Base-by-base conservation (phyloP, 2,329 filamentous ascomycete genomes). In the Ascochyta viciae-villosae region DNA sequence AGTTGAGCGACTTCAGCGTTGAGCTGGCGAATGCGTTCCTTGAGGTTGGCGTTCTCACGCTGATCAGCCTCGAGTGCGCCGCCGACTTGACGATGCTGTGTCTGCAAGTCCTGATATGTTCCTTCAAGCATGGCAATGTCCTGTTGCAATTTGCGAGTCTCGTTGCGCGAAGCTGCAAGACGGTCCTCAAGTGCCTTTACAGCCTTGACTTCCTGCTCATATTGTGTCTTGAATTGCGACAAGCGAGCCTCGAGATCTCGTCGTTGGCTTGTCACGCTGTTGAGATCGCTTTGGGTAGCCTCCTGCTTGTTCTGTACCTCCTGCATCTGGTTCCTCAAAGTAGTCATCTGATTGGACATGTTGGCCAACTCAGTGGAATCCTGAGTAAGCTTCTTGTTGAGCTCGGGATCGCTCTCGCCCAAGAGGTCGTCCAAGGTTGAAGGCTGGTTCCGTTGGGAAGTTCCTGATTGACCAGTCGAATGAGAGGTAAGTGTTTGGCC, bases 301-400 rank as follows among this genome's bases (percentile, higher is more conserved):
- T 81, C 85, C 61, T 92, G 89, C 77, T 96, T 94, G 31, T 83
- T 86, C 73, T 96, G 92, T 1, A 96, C 89, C 65, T 94, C 92
- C 72, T 96, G 92, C 87, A 96, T 96, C 78, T 99, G 92, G 71
- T 89, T 96, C 0, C 93, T 90, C 51, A 99, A 79, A 2, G 90
- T 94, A 29, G 92, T 89, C 62, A 99, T 92, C 75, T 98, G 95
- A 74, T 96, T 98, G 0, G 94, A 97, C 65, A 99, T 83, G 72
- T 99, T 98, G 47, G 93, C 95, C 54, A 99, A 83, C 74, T 99
- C 95, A 0, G 90, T 89, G 2, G 93, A 95, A 72, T 99, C 95
- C 62, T 88, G 89, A 0, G 90, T 95, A 24, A 98, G 81, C 74
- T 90, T 96, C 75, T 90, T 95, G 77, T 89, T 94, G 51, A 93